Evolutionary conservation across 2,329 filamentous ascomycete species (phyloP).

Genomic region (Xylariaceae sp.): DNA sequence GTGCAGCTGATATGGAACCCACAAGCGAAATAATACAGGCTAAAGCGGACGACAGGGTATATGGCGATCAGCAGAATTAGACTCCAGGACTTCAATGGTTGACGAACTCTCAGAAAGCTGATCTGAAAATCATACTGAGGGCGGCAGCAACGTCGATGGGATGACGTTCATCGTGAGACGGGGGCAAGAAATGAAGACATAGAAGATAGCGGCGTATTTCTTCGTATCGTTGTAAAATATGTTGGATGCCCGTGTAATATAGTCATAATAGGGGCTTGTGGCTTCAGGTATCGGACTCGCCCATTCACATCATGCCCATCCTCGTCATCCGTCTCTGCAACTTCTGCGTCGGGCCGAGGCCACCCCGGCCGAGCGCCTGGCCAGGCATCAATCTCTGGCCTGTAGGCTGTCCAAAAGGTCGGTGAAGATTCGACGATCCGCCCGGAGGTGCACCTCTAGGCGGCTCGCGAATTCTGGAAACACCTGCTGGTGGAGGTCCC

Average conservation of each 20-base stretch:
- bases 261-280: neutral
- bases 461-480: conserved; percentile 24
- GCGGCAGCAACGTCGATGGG: conserved; percentile 3
- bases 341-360: conserved; percentile 36
- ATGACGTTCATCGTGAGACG: neutral
- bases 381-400: conserved; percentile 34
- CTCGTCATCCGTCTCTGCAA: conserved; percentile 61
- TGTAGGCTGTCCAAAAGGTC: conserved; percentile 33
- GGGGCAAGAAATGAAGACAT: neutral
- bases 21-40: neutral
- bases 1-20: conserved; percentile 8
- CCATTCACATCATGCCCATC: conserved; percentile 47
- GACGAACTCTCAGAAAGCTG: neutral
- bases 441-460: conserved; percentile 26
- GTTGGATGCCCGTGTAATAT: neutral
- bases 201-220: conserved; percentile 9
- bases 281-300: neutral
- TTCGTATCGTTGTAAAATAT: conserved; percentile 5
- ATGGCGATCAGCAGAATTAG: neutral
- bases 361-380: conserved; percentile 32
- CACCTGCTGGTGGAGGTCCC: conserved; percentile 12
- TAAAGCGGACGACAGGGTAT: conserved; percentile 6
- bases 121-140: conserved; percentile 7
- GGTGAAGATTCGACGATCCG: conserved; percentile 25
- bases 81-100: conserved; percentile 5